phyloP scores from a whole-genome alignment of 75 land plant genomes.

The Pseudotsuga menziesii region DNA sequence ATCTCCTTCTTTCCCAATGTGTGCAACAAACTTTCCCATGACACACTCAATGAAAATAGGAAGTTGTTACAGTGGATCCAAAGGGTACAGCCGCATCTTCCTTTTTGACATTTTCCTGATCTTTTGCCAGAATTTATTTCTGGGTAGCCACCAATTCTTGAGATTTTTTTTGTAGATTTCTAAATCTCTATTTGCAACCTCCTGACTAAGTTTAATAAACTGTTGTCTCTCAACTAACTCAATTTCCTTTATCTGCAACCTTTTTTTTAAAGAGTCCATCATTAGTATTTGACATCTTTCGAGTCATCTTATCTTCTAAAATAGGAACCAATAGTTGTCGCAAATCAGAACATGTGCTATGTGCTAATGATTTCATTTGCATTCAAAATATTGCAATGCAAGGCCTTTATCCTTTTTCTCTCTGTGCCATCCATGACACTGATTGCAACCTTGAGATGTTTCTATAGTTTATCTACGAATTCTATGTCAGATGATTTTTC shows the following conservation, averaged over 20 bases:
- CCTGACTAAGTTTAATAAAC: neutral
- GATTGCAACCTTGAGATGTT: constrained; percentile 4
- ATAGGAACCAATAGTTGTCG: neutral
- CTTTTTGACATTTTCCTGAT: neutral
- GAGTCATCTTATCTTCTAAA: neutral
- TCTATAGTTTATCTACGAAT: neutral
- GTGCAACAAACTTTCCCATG: no score
- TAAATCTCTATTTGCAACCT: constrained; percentile 1
- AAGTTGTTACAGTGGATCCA: no score
- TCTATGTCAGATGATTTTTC: neutral
- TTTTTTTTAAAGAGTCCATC: neutral
- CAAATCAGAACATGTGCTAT: neutral
- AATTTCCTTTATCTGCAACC: neutral
- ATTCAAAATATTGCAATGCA: neutral
- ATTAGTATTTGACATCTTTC: neutral
- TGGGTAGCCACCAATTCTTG: constrained; percentile 4
- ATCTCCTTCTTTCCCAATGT: no score
- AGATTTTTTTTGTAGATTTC: neutral
- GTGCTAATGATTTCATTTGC: neutral
- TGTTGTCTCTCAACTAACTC: neutral
- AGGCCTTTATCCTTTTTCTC: constrained; percentile 3
- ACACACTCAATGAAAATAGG: no score
- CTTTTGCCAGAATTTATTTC: neutral
- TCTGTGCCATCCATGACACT: neutral
- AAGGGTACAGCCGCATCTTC: no score